Conservation (phyloP, 202 grass and related monocot genomes). For the Carex arenaria region DNA sequence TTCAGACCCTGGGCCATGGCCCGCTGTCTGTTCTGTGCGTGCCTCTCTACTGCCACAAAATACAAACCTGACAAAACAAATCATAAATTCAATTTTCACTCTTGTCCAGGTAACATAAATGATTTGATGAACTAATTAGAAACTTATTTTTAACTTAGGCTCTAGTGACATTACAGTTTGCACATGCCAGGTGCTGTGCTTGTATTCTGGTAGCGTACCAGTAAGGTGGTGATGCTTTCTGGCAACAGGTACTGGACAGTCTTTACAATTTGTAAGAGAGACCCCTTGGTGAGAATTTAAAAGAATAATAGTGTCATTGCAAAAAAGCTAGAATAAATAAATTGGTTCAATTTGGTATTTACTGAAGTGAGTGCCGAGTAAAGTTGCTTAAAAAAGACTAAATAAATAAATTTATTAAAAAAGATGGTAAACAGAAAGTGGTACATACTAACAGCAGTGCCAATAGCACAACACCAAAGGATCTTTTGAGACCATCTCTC, state of each 20-base stretch:
- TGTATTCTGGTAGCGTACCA: background rate
- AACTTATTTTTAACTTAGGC: background rate
- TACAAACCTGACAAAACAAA: constrained; percentile 42
- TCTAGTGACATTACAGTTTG: background rate
- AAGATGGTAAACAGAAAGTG: constrained; percentile 6
- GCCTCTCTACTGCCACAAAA: constrained; percentile 85
- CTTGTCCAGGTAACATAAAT: background rate
- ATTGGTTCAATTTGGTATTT: background rate
- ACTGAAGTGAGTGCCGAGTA: background rate
- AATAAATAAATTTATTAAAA: background rate
- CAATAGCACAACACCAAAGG: constrained; percentile 74
- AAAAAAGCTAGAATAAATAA: background rate
- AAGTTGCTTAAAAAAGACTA: background rate
- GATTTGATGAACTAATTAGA: background rate
- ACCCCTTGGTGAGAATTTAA: background rate
- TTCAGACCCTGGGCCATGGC: constrained; percentile 59
- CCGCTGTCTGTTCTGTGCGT: constrained; percentile 64
- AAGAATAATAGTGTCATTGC: background rate
- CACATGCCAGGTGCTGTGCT: background rate
- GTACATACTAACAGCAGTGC: constrained; percentile 72
- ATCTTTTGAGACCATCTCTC: constrained; percentile 89
- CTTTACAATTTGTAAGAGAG: background rate
- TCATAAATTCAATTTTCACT: background rate
- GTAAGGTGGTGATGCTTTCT: background rate
- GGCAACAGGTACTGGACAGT: background rate